Conservation (phyloP, 768 basidiomycete genomes). For the Suillus weaverae region DNA sequence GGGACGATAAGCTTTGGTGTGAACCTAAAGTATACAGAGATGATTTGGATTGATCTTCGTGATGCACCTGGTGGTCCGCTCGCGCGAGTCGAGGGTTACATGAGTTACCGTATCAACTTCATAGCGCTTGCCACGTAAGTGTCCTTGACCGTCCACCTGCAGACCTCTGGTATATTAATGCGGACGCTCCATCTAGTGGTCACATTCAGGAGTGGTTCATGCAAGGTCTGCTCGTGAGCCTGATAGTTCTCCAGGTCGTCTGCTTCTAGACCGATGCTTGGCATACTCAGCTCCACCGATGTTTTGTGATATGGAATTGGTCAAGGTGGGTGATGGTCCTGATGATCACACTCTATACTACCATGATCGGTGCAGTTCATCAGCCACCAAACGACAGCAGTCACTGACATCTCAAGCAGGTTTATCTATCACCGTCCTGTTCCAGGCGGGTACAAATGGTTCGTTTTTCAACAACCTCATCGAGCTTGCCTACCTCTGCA, state of each 20-base stretch:
- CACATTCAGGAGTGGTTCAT: conserved; percentile 32
- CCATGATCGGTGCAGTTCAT: conserved; percentile 16
- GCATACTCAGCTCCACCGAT: conserved; percentile 8
- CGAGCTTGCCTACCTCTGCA: conserved; percentile 28
- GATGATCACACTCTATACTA: conserved; percentile 16
- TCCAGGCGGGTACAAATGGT: conserved; percentile 5
- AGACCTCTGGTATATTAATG: background rate
- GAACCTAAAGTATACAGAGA: conserved; percentile 28
- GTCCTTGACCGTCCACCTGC: background rate
- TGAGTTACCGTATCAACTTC: conserved; percentile 21
- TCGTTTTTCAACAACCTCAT: conserved; percentile 21
- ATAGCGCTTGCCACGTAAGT: conserved; percentile 21
- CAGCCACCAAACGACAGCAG: background rate
- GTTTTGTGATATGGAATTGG: conserved; percentile 19
- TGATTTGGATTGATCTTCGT: conserved; percentile 36
- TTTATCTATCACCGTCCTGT: conserved; percentile 19
- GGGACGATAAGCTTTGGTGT: conserved; percentile 27
- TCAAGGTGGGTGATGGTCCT: conserved; percentile 14
- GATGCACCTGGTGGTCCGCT: conserved; percentile 12
- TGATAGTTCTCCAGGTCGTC: background rate
- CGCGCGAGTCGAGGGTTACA: conserved; percentile 16
- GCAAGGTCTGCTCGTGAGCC: conserved; percentile 23
- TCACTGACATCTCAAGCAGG: conserved; percentile 7
- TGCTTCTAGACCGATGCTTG: background rate
- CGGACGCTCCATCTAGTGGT: conserved; percentile 16